These are phyloP conservation scores for Coemansia sp. DNA, from an alignment of 192 early-diverging fungal species.

Conservation along the genomic window DNA sequence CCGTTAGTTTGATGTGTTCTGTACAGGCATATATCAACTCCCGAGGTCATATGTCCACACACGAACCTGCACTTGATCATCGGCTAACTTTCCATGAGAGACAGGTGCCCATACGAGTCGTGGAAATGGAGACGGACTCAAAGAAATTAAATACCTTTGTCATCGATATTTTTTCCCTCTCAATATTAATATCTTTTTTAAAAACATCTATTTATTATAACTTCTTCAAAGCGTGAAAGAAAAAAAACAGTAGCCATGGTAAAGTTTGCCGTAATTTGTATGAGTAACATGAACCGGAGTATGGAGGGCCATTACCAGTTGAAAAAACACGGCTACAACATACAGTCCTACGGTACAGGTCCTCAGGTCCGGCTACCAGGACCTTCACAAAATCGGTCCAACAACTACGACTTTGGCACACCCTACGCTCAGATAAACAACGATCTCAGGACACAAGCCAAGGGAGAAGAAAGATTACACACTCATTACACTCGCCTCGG, in stretches of 20 bases:
- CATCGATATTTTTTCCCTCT: neutral
- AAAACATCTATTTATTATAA: neutral
- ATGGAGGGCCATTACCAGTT: constrained; percentile 94
- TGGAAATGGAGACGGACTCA: neutral
- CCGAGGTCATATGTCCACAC: neutral
- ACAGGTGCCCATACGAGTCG: neutral
- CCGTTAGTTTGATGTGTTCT: neutral
- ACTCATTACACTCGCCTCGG: constrained; percentile 78
- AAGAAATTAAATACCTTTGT: neutral
- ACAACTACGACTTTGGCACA: constrained; percentile 91
- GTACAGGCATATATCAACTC: neutral
- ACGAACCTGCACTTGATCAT: neutral
- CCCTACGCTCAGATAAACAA: constrained; percentile 87
- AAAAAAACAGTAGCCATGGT: constrained; percentile 56
- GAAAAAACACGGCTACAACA: constrained; percentile 71
- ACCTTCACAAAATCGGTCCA: constrained; percentile 80
- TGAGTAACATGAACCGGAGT: constrained; percentile 95
- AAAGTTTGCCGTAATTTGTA: constrained; percentile 91
- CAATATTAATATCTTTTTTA: neutral
- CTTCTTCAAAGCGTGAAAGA: neutral
- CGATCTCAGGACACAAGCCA: constrained; percentile 75
- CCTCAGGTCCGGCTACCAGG: constrained; percentile 87
- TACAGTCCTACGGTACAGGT: constrained; percentile 90
- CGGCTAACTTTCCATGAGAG: neutral
- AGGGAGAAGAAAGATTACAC: constrained; percentile 28